Base-by-base conservation (phyloP, 2,329 filamentous ascomycete genomes). In the Fusarium pilosicola region DNA sequence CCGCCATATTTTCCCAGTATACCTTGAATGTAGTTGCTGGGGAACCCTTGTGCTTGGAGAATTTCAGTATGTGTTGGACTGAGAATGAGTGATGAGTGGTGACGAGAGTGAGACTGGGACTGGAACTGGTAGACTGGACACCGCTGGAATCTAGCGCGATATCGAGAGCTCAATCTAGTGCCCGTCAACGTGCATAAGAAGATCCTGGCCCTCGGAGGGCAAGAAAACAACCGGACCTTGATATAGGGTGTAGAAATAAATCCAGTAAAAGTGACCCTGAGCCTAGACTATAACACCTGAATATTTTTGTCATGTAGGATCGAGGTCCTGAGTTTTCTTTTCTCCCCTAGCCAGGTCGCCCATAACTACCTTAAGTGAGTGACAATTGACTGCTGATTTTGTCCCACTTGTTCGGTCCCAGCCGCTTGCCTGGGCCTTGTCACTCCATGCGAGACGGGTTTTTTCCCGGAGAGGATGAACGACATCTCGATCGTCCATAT, bases 101-200 rank as follows among this genome's bases (percentile, higher is more conserved):
- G 49, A 38, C 20, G 39, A 62, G 39, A 62, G 44, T 51, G 58
- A 56, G 20, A 38, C 24, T 28, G 51, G 56, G 66, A 57, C 57
- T 51, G 58, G 58, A 22, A 26, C 51, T 34, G 32, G 32, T 34
- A 34, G 32, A 34, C 32, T 17, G 51, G 56, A 66, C 30, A 62
- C 52, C 55, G 38, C 68, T 55, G 42, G 64, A 55, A 62, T 68
- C 55, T 72, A 76, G 71, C 60, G 65, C 41, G 44, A 65, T 60
- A 73, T 65, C 42, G 46, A 70, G 62, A 70, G 70, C 63, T 62
- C 63, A 57, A 57, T 41, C 49, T 68, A 69, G 51, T 73, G 69
- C 71, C 59, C 48, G 30, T 72, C 45, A 24, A 51, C 56, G 46
- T 55, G 41, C 56, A 69, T 71, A 39, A 55, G 49, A 49, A 58